These are phyloP conservation scores for Erysimum cheiri DNA, from an alignment of 441 rosid species.

Conservation along the genomic window DNA sequence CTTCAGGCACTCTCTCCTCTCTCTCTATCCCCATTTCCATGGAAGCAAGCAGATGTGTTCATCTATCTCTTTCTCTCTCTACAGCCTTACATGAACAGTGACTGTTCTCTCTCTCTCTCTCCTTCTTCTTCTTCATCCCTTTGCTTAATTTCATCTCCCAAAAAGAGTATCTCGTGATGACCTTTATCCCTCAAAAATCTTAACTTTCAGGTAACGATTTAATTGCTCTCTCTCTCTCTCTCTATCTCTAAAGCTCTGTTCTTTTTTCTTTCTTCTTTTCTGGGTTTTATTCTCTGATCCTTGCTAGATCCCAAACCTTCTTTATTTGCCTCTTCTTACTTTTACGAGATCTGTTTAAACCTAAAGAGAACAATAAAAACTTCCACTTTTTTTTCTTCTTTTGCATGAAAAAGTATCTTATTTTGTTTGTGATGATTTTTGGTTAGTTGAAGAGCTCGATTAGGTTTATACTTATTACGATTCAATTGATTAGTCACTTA, in stretches of 20 bases:
- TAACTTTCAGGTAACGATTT: conserved; percentile 36
- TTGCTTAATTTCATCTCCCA: conserved; percentile 1
- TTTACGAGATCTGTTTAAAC: conserved; percentile 49
- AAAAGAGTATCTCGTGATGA: conserved; percentile 35
- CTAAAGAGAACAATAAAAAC: conserved; percentile 11
- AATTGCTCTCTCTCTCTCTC: conserved; percentile 24
- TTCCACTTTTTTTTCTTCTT: neutral
- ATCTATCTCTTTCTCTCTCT: conserved; percentile 42
- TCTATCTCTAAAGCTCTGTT: conserved; percentile 43
- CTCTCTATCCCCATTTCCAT: conserved; percentile 48
- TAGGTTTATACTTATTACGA: neutral
- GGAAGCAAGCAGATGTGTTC: conserved; percentile 46
- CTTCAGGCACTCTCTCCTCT: conserved; percentile 8
- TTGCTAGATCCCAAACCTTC: conserved; percentile 49
- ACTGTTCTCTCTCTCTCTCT: conserved; percentile 37
- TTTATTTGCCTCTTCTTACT: conserved; percentile 39
- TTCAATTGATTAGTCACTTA: conserved; percentile 20
- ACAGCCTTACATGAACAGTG: conserved; percentile 41
- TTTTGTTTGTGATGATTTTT: neutral
- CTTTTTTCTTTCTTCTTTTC: conserved; percentile 15
- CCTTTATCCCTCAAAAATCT: conserved; percentile 32
- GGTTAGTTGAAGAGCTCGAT: neutral
- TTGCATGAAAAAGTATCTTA: conserved; percentile 21
- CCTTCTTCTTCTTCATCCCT: conserved; percentile 35
- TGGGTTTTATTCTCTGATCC: conserved; percentile 49